Evolutionary conservation across 192 early-diverging fungal species (phyloP).

Genomic region (Backusella parvicylindrica): DNA sequence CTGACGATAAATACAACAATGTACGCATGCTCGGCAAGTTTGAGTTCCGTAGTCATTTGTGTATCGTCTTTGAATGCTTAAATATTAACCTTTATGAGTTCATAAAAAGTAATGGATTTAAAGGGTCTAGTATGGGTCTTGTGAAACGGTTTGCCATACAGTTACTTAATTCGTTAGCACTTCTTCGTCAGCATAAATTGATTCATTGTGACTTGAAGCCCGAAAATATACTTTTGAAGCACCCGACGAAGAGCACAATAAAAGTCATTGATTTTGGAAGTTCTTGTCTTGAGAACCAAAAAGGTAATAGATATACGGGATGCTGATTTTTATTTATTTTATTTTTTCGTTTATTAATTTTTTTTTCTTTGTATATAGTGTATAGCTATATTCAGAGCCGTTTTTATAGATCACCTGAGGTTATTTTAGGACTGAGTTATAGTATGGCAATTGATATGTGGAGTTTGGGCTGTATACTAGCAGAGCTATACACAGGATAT

Average conservation of each 20-base stretch:
- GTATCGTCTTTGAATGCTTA: conserved; percentile 89
- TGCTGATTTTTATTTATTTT: not conserved
- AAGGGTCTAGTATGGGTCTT: conserved; percentile 72
- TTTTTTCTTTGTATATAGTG: conserved; percentile 35
- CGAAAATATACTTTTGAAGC: conserved; percentile 82
- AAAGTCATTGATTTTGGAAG: conserved; percentile 98
- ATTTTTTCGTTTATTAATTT: not conserved
- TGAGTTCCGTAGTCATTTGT: conserved; percentile 90
- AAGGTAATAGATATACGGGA: not conserved
- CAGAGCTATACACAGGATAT: conserved; percentile 80
- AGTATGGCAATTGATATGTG: conserved; percentile 92
- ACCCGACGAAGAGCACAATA: conserved; percentile 63
- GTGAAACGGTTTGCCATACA: conserved; percentile 70
- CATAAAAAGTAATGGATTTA: conserved; percentile 84
- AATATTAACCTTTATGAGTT: conserved; percentile 93
- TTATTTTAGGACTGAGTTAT: conserved; percentile 85
- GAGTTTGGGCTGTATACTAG: conserved; percentile 91
- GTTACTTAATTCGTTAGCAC: conserved; percentile 72
- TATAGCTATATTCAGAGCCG: conserved; percentile 95
- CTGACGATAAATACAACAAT: conserved; percentile 65
- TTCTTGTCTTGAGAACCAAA: conserved; percentile 86
- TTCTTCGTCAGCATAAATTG: conserved; percentile 68
- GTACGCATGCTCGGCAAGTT: conserved; percentile 89
- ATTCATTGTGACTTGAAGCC: conserved; percentile 96
- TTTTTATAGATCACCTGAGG: conserved; percentile 94